A percentile compares a stretch with the other conserved stretches of the same genome.
Conservation (phyloP, 2,329 filamentous ascomycete genomes). For the Fusarium equiseti region DNA sequence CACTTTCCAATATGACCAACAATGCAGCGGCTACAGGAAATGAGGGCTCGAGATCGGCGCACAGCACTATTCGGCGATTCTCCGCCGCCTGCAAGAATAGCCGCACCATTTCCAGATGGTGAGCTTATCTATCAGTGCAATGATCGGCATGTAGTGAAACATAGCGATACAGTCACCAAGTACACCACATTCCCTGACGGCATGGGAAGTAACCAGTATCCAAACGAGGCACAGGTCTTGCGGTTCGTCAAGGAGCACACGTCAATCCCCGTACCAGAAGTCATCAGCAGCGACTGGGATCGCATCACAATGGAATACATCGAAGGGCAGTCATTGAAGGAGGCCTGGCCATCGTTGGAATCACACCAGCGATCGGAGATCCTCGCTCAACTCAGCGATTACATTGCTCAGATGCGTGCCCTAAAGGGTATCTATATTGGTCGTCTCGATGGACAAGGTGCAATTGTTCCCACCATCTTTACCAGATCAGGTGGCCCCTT, state of each 20-base stretch:
- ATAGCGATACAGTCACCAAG: conserved; percentile 34
- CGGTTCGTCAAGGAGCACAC: conserved; percentile 10
- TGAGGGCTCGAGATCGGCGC: rapidly evolving
- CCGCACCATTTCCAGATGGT: conserved; percentile 39
- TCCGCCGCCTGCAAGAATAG: conserved; percentile 25
- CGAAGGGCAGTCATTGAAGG: conserved; percentile 43
- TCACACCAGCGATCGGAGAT: not conserved
- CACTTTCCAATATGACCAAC: no score
- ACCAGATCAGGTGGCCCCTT: not conserved
- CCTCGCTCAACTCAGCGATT: not conserved
- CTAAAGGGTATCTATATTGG: not conserved
- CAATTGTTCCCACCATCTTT: not conserved
- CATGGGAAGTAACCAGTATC: not conserved
- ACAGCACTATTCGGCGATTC: conserved; percentile 18
- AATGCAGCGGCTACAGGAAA: not conserved
- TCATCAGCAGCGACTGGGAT: conserved; percentile 47
- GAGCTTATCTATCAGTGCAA: conserved; percentile 22
- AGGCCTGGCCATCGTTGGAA: conserved; percentile 38
- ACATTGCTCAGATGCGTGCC: not conserved
- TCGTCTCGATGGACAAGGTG: not conserved
- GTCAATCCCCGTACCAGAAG: conserved; percentile 43
- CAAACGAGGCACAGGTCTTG: not conserved
- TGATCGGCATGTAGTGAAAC: conserved; percentile 24
- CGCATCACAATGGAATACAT: conserved; percentile 47
- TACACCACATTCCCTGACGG: conserved; percentile 22